These are phyloP conservation scores for Talaromyces verruculosus DNA, from an alignment of 2,329 filamentous ascomycete genomes.

Conservation along the genomic window DNA sequence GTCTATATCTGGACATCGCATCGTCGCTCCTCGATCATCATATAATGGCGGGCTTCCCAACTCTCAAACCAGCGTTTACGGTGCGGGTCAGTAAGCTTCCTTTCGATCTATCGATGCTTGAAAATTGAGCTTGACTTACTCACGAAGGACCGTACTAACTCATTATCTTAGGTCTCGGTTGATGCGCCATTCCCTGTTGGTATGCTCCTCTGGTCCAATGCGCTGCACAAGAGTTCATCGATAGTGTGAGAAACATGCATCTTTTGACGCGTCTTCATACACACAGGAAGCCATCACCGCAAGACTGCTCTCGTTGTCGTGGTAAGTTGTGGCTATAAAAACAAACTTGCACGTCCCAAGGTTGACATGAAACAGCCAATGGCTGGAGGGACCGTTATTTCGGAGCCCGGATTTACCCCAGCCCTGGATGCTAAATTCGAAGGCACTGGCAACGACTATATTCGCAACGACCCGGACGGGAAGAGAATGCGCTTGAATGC, in stretches of 20 bases:
- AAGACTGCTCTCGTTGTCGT: slow-evolving; percentile 39
- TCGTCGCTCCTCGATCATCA: slow-evolving; percentile 23
- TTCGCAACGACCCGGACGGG: slow-evolving; percentile 42
- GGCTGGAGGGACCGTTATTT: slow-evolving; percentile 38
- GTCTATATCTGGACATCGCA: background rate
- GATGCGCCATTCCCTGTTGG: slow-evolving; percentile 34
- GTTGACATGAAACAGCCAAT: slow-evolving; percentile 35
- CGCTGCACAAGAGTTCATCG: background rate
- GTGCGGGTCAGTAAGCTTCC: slow-evolving; percentile 31
- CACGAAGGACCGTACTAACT: background rate
- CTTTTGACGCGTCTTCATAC: slow-evolving; percentile 1
- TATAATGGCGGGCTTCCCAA: slow-evolving; percentile 38
- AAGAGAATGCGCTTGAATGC: slow-evolving; percentile 43
- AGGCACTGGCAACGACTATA: slow-evolving; percentile 45
- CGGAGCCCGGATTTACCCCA: slow-evolving; percentile 37
- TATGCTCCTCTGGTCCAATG: slow-evolving; percentile 24
- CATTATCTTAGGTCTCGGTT: slow-evolving; percentile 33
- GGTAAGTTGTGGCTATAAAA: slow-evolving; percentile 28
- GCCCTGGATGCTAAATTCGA: slow-evolving; percentile 40
- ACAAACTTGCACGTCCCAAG: background rate
- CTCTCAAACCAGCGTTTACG: slow-evolving; percentile 43
- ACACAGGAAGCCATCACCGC: slow-evolving; percentile 39
- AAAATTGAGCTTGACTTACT: background rate
- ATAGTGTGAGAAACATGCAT: background rate
- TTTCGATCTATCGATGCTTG: background rate